Evolutionary conservation across 2,329 filamentous ascomycete genomes (phyloP).

Genomic region (Didymella segeticola): DNA sequence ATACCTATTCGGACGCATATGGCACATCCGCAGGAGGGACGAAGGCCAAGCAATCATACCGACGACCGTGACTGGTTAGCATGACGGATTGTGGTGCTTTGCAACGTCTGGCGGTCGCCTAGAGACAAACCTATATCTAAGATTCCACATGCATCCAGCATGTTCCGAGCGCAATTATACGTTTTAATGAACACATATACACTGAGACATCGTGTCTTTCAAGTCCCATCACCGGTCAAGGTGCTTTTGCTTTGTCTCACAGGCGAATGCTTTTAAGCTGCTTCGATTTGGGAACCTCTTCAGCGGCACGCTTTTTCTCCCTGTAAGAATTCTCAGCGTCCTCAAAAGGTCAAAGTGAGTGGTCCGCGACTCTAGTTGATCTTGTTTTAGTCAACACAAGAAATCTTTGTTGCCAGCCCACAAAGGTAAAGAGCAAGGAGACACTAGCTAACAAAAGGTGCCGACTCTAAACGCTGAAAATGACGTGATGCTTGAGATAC

Average conservation of each 20-base stretch:
- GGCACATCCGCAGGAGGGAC: not conserved
- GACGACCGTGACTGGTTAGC: slow-evolving; percentile 17
- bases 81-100: not conserved
- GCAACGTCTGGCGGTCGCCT: not conserved
- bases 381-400: not conserved
- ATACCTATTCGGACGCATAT: not conserved
- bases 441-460: no score
- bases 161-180: not conserved
- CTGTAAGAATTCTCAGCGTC: no score
- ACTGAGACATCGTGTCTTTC: no score
- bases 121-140: not conserved
- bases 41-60: slow-evolving; percentile 13
- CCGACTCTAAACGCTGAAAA: no score
- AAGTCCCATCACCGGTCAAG: no score
- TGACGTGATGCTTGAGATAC: no score
- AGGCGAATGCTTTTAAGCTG: no score
- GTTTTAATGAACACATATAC: not conserved
- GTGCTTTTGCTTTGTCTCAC: no score
- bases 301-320: not conserved
- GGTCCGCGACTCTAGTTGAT: no score
- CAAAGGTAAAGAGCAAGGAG: no score
- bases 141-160: not conserved
- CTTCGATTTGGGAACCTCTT: not conserved
- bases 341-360: no score
- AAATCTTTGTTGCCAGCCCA: no score